Evolutionary conservation across 106 monocot species (phyloP), one percentile per base, ranked within the genome.

Genomic region (Apostasia ramifera): DNA sequence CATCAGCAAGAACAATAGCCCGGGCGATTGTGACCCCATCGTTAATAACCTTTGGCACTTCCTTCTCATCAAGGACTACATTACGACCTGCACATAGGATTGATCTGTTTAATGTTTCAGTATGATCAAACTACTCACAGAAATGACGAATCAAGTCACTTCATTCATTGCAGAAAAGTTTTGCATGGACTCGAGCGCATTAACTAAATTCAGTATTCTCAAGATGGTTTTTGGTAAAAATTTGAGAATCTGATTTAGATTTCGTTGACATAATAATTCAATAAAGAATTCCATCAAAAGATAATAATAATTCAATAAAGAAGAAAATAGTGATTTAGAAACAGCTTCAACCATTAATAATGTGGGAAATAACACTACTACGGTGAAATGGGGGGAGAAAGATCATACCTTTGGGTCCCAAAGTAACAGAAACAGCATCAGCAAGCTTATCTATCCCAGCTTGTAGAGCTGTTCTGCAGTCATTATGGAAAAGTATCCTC

Each of bases 1-100:
- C 61, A 84, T 98, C 86, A 52, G 80, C 58, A 48, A 98, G 85
- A 68, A 87, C 87, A 68, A 98, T 92, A 38, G 89, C 89, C 44
- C 67, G 71, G 71, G 92, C 97, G 71, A 98, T 98, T 42, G 97
- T 90, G 39, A 90, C 87, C 9, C 97, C 97, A 85, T 98, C 97
- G 73, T 92, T 98, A n/a, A 98, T 90, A 59, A 98, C 87, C 81
- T 92, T 98, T 14, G 97, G 97, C 12, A 92, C 77, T 57, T 74
- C 97, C 8, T 80, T 60, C n/a, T 90, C 84, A 82, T 98, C 97
- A 68, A 98, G 89, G 55, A 98, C 81, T 59, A 92, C 92, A 81
- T 92, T 98, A 47, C 90, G 74, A 57, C 92, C 97, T 98, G 76
- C 66, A 72, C 48, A 48, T 15, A 40, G 41, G 64, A 15, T 38